phyloP scores from a whole-genome alignment of 2,329 filamentous ascomycete genomes.

The Madurella mycetomatis region DNA sequence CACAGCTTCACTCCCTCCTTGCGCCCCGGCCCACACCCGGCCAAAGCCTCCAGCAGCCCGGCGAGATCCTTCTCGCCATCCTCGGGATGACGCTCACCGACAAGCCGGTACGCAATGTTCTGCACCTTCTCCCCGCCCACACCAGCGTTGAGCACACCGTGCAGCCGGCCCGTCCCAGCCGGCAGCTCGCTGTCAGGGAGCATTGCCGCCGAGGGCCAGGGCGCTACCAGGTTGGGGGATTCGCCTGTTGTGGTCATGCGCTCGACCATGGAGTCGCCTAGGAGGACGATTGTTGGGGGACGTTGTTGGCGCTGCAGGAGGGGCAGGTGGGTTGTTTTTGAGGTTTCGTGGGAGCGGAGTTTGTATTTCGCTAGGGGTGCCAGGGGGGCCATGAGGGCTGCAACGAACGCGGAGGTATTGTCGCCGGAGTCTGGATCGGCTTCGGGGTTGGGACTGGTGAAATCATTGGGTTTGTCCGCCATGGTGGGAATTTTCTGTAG shows the following conservation, averaged over 20 bases:
- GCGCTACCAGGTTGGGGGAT: constrained; percentile 8
- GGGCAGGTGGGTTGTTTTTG: constrained; percentile 4
- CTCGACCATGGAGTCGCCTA: constrained; percentile 26
- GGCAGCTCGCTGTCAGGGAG: constrained; percentile 1
- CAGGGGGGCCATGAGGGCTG: neutral
- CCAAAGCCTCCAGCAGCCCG: constrained; percentile 5
- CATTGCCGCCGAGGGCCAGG: constrained; percentile 19
- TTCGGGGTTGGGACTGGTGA: no score
- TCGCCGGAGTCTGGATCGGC: no score
- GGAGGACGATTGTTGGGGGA: constrained; percentile 13
- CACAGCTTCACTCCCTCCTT: constrained; percentile 15
- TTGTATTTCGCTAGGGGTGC: constrained; percentile 8
- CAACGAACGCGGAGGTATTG: neutral
- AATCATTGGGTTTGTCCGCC: no score
- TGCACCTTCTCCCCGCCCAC: constrained; percentile 25
- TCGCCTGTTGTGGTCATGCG: constrained; percentile 21
- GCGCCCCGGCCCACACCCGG: neutral
- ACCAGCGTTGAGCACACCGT: constrained; percentile 19
- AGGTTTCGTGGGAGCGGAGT: constrained; percentile 10
- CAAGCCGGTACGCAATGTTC: constrained; percentile 21
- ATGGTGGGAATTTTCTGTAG: no score
- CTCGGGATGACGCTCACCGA: constrained; percentile 3
- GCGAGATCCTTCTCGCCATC: neutral
- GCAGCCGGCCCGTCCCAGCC: neutral
- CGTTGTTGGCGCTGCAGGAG: neutral